A percentile compares a stretch with the other conserved stretches of the same genome.
phyloP scores from a whole-genome alignment of 106 monocot genomes.

The Dendrobium officinale region DNA sequence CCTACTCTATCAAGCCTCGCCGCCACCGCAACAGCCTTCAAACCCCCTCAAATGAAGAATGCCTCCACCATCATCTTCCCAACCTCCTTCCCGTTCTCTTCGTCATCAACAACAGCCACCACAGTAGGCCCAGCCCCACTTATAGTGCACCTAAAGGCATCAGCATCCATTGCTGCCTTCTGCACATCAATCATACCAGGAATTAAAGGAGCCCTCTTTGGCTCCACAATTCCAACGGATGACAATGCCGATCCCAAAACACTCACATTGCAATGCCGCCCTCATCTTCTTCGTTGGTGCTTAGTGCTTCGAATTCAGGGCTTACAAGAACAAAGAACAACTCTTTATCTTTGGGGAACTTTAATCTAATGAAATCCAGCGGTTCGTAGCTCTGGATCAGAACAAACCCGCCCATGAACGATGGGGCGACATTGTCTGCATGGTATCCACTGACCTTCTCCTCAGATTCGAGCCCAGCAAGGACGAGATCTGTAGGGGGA shows the following conservation, averaged over 20 bases:
- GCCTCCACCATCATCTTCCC: slow-evolving; percentile 78
- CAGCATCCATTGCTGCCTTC: slow-evolving; percentile 64
- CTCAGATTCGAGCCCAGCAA: slow-evolving; percentile 85
- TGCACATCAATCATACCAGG: slow-evolving; percentile 87
- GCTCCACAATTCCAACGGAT: slow-evolving; percentile 79
- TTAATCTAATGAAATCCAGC: slow-evolving; percentile 45
- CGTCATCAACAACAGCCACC: slow-evolving; percentile 61
- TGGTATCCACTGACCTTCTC: slow-evolving; percentile 88
- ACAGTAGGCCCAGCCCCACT: slow-evolving; percentile 87
- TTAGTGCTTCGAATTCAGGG: slow-evolving; percentile 55
- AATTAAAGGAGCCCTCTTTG: slow-evolving; percentile 65
- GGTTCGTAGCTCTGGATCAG: slow-evolving; percentile 79
- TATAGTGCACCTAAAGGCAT: slow-evolving; percentile 88
- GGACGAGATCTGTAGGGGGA: slow-evolving; percentile 57
- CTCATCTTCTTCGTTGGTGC: slow-evolving; percentile 95
- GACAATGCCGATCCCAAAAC: slow-evolving; percentile 63
- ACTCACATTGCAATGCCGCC: slow-evolving; percentile 60
- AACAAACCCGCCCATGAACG: slow-evolving; percentile 88
- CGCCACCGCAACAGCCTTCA: slow-evolving; percentile 51
- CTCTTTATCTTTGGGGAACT: slow-evolving; percentile 47
- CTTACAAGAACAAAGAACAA: slow-evolving; percentile 77
- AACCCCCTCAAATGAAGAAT: slow-evolving; percentile 45
- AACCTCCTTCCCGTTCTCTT: slow-evolving; percentile 73
- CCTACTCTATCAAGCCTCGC: slow-evolving; percentile 64
- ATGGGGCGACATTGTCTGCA: slow-evolving; percentile 86